Evolutionary conservation across 768 basidiomycete species (phyloP), one percentile per base, ranked within the genome.

Genomic region (Pulveroboletus sp.): DNA sequence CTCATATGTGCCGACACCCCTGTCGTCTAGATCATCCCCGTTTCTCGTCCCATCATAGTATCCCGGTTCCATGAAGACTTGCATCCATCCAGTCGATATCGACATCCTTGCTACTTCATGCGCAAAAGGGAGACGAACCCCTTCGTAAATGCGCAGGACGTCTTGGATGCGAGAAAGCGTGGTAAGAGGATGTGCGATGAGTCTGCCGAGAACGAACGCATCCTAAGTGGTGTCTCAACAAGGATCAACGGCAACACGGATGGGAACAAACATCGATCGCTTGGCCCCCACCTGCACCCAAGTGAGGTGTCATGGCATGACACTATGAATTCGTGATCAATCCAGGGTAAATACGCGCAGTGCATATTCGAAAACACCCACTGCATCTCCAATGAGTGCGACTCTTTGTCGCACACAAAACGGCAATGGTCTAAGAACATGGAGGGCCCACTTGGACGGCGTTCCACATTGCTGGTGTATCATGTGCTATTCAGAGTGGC

Each of bases 311-410:
- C 62, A 66, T 66, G 11, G 64, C 64, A 19, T 64, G 64, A 32
- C 53, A 49, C 61, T 62, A 19, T 6, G 0, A 13, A n/a, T 19
- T 20, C 6, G n/a, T 6, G 2, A 10, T 17, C 11, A 13, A 20
- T 47, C 35, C 36, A 31, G 12, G 23, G 4, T 23, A 23, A 10
- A 23, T 17, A 8, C 5, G 16, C 6, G 11, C 17, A 14, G 31
- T 11, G 11, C 2, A 2, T 6, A 4, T 1, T 9, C 19, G 24
- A 14, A 14, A 20, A 24, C 19, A 53, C 68, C 40, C 43, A 76
- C 75, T 14, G 80, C 73, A 55, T 82, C 81, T 7, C 79, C 80
- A 4, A 76, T 60, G 9, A 83, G 65, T 6, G 71, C 72, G 0
- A 80, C 72, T 6, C 68, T 63, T 10, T 70, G 69, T 16, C 57